phyloP scores from a whole-genome alignment of 2,329 filamentous ascomycete species.

The Paraphoma chrysanthemicola region DNA sequence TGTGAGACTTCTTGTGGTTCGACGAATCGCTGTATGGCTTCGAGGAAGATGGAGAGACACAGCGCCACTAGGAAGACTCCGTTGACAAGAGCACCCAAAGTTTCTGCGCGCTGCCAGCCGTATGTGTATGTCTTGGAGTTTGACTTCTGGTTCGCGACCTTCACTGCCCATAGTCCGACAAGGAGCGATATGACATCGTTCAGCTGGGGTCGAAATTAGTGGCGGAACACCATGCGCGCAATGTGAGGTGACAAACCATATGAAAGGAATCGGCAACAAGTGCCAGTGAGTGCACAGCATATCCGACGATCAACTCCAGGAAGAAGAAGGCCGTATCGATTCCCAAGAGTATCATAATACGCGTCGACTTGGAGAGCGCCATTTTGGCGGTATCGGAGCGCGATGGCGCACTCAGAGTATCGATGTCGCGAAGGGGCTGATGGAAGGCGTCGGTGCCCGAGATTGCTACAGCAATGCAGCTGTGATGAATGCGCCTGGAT shows the following conservation, averaged over 20 bases:
- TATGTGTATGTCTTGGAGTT: conserved; percentile 92
- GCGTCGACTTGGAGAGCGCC: conserved; percentile 89
- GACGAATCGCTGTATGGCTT: conserved; percentile 89
- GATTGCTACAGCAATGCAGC: background rate
- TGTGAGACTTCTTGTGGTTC: conserved; percentile 88
- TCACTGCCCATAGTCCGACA: conserved; percentile 95
- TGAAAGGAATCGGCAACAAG: conserved; percentile 97
- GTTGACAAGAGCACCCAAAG: conserved; percentile 93
- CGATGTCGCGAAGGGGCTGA: background rate
- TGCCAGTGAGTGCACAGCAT: conserved; percentile 88
- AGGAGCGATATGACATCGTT: conserved; percentile 96
- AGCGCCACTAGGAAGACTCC: conserved; percentile 97
- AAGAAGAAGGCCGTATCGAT: conserved; percentile 93
- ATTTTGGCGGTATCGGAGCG: conserved; percentile 56
- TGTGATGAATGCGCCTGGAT: background rate
- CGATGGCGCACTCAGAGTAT: conserved; percentile 6
- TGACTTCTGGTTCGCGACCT: conserved; percentile 80
- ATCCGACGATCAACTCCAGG: conserved; percentile 81
- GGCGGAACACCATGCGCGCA: background rate
- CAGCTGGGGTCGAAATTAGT: conserved; percentile 60
- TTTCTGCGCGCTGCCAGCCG: conserved; percentile 97
- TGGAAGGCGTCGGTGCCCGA: background rate
- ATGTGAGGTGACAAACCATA: conserved; percentile 69
- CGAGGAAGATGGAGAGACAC: conserved; percentile 94
- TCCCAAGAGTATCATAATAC: conserved; percentile 89